Evolutionary conservation across 2,329 filamentous ascomycete species (phyloP).

Genomic region (Xylaria sp.): DNA sequence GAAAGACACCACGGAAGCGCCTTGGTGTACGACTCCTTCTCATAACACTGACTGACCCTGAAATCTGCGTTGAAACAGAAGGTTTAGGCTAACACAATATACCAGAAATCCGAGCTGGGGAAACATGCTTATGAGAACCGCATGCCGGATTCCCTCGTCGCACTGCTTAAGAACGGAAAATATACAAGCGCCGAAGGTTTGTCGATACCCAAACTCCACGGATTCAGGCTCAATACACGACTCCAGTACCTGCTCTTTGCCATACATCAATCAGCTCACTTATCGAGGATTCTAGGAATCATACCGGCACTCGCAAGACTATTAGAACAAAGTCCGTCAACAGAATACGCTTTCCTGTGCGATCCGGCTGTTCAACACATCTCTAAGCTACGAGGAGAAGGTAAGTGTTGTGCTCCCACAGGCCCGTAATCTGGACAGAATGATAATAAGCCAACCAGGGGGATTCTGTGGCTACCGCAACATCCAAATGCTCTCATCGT

Average conservation of each 20-base stretch:
- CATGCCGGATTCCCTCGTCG: conserved; percentile 77
- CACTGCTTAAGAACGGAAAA: conserved; percentile 68
- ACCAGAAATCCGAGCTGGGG: conserved; percentile 71
- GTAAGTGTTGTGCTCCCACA: conserved; percentile 49
- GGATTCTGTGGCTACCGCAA: conserved; percentile 96
- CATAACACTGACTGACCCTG: neutral
- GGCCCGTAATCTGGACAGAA: neutral
- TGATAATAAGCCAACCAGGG: conserved; percentile 57
- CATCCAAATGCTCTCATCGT: conserved; percentile 89
- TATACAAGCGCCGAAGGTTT: conserved; percentile 65
- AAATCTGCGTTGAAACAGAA: neutral
- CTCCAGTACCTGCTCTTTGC: neutral
- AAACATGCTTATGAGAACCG: conserved; percentile 76
- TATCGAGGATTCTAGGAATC: conserved; percentile 55
- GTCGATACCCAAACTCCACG: conserved; percentile 2
- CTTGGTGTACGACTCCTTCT: conserved; percentile 35
- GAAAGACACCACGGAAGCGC: conserved; percentile 21
- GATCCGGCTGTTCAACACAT: conserved; percentile 80
- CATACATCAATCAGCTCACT: neutral
- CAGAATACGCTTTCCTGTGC: conserved; percentile 81
- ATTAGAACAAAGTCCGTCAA: conserved; percentile 70
- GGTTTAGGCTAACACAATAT: conserved; percentile 6
- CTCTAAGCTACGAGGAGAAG: conserved; percentile 81
- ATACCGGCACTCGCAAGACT: conserved; percentile 71
- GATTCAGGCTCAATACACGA: neutral